phyloP scores from a whole-genome alignment of 2,329 filamentous ascomycete species.

The Fusarium caatingaense region DNA sequence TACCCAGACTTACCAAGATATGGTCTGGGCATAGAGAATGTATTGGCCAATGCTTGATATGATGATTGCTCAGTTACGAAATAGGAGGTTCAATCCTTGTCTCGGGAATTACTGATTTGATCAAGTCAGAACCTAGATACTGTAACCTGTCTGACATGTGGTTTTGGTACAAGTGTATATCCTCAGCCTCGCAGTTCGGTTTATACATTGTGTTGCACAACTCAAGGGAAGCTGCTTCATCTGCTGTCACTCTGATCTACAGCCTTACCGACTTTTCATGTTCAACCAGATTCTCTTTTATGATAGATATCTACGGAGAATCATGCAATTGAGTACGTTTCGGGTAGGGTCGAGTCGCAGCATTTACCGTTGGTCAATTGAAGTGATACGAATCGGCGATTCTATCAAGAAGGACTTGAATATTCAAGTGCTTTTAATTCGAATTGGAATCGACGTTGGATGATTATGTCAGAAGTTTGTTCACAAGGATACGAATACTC shows the following conservation, averaged over 20 bases:
- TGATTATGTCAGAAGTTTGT: neutral
- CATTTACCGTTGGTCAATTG: neutral
- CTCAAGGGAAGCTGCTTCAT: neutral
- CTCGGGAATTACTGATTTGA: neutral
- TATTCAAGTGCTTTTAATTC: neutral
- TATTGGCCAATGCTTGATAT: neutral
- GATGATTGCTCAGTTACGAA: neutral
- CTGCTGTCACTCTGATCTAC: neutral
- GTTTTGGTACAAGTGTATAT: neutral
- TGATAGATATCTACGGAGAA: neutral
- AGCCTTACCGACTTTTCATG: slow-evolving; percentile 8
- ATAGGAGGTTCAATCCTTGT: neutral
- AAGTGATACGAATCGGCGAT: too few species aligned
- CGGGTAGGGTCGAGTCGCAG: neutral
- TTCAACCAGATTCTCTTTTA: neutral
- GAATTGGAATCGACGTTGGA: neutral
- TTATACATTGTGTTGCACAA: neutral
- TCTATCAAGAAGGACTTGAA: neutral
- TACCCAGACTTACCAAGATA: neutral
- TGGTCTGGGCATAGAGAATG: neutral
- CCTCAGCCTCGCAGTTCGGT: slow-evolving; percentile 18
- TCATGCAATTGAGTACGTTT: neutral
- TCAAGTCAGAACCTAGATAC: neutral
- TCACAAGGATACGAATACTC: neutral
- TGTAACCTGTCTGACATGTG: neutral